Percentiles rank a stretch among this genome's conserved stretches.
These are phyloP conservation scores for Acer yangbiense DNA, from an alignment of 345 rosid genomes.

Conservation along the genomic window DNA sequence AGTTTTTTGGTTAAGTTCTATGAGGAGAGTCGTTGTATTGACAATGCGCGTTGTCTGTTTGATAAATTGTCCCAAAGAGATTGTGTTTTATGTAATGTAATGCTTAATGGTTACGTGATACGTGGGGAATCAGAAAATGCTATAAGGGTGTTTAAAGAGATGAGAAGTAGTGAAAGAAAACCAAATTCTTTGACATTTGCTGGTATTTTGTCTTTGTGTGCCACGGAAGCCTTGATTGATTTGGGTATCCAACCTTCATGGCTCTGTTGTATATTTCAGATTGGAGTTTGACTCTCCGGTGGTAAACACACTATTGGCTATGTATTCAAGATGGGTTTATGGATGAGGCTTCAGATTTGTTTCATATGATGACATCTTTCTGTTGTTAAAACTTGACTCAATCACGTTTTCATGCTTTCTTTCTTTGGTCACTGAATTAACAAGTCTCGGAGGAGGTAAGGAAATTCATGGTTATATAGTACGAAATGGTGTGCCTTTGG, in stretches of 20 bases:
- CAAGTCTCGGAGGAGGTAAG: slow-evolving; percentile 44
- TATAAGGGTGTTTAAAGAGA: too few relatives aligned
- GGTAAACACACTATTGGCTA: slow-evolving; percentile 61
- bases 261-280: slow-evolving; percentile 35
- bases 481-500: slow-evolving; percentile 69
- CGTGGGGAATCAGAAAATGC: slow-evolving; percentile 38
- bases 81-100: slow-evolving; percentile 85
- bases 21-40: slow-evolving; percentile 43
- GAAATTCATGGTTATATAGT: slow-evolving; percentile 74
- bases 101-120: slow-evolving; percentile 65
- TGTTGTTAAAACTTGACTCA: slow-evolving; percentile 57
- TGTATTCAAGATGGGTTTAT: slow-evolving; percentile 63
- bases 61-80: slow-evolving; percentile 54
- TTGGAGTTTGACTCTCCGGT: slow-evolving; percentile 53
- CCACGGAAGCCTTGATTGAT: slow-evolving; percentile 19
- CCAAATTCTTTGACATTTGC: slow-evolving; percentile 71
- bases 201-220: slow-evolving; percentile 55
- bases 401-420: slow-evolving; percentile 76
- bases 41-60: slow-evolving; percentile 50
- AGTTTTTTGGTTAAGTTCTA: slow-evolving; percentile 74
- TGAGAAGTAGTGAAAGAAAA: slow-evolving; percentile 27
- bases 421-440: slow-evolving; percentile 54
- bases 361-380: slow-evolving; percentile 55
- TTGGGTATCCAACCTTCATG: slow-evolving; percentile 49
- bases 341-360: slow-evolving; percentile 53